Base-by-base conservation (phyloP, 768 basidiomycete genomes). In the Calocera viscosa region DNA sequence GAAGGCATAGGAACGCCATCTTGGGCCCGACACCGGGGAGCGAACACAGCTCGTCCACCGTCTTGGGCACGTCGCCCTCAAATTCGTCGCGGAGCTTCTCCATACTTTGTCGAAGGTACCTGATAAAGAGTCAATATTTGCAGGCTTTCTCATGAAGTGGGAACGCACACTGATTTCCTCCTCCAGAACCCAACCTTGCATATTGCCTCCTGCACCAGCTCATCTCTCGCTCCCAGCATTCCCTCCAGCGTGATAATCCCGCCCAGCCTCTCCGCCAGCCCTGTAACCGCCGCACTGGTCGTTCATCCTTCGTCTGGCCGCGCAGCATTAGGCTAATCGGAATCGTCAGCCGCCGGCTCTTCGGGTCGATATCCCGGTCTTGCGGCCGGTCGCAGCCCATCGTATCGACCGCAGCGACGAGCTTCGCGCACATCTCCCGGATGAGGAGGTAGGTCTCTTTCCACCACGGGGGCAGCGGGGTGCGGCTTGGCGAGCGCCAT, bases 291-390 rank as follows among this genome's bases (percentile, higher is more conserved):
- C 0, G 87, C 83, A 66, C 89, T 84, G 0, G 89, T 92, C 19
- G 93, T 87, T 90, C 86, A 73, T 95, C 94, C 72, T 94, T 97
- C 2, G 95, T 97, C 74, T 98, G 95, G 1, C 92, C 92, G 11
- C 90, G 93, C 1, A 98, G 82, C 92, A 97, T 96, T 49, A 99
- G 80, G 1, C 94, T 91, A 7, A 99, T 83, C 24, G 98, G 84
- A 2, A 88, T 91, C 10, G 90, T 82, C 68, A 91, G 89, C 1
- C 94, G 86, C 64, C 83, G 82, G 66, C 86, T 91, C 91, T 94
- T 73, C 19, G 16, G 28, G 60, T 28, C 64, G 22, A 30, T 35
- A 68, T 16, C 35, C 70, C 40, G 60, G 66, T 47, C 64, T 67
- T 40, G 65, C 35, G 53, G n/a, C 28, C 49, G 16, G 63, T 89